Evolutionary conservation across 495 filamentous ascomycete genomes (phyloP).

Genomic region (Talaromyces adpressus): DNA sequence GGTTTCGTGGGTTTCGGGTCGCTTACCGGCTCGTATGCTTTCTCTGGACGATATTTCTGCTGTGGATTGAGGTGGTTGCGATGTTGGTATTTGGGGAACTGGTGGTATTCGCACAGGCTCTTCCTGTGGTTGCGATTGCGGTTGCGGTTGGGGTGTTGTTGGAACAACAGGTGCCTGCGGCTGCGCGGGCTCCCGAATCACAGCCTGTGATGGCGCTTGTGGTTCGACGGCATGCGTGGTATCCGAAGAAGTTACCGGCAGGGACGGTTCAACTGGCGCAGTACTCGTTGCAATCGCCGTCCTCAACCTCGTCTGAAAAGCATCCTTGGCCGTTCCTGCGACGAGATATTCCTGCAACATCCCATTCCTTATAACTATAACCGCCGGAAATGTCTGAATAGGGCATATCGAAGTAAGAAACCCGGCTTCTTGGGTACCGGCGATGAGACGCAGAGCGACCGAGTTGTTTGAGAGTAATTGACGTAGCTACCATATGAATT

Average conservation of each 20-base stretch:
- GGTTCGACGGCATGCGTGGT: conserved; percentile 9
- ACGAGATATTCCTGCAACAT: conserved; percentile 59
- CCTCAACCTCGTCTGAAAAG: conserved; percentile 45
- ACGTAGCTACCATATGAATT: conserved; percentile 7
- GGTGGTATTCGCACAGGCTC: not conserved
- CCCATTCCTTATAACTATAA: conserved; percentile 67
- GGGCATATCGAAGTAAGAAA: conserved; percentile 78
- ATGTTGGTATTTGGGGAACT: not conserved
- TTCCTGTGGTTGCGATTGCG: not conserved
- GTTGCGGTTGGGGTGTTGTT: not conserved
- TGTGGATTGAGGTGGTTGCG: not conserved
- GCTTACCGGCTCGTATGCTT: conserved; percentile 8
- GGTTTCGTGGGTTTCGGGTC: not conserved
- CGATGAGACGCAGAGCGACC: conserved; percentile 59
- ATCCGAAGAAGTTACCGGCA: not conserved
- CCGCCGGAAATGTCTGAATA: conserved; percentile 60
- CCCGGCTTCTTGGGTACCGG: conserved; percentile 69
- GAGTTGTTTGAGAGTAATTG: conserved; percentile 46
- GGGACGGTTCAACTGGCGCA: not conserved
- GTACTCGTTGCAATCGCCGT: conserved; percentile 23
- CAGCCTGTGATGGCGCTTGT: conserved; percentile 5
- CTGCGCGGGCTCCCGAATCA: not conserved
- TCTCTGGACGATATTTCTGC: conserved; percentile 2
- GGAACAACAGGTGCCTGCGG: not conserved
- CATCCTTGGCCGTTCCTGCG: conserved; percentile 48